phyloP scores from a whole-genome alignment of 2,329 filamentous ascomycete species.

The Penicillium corylophilum region DNA sequence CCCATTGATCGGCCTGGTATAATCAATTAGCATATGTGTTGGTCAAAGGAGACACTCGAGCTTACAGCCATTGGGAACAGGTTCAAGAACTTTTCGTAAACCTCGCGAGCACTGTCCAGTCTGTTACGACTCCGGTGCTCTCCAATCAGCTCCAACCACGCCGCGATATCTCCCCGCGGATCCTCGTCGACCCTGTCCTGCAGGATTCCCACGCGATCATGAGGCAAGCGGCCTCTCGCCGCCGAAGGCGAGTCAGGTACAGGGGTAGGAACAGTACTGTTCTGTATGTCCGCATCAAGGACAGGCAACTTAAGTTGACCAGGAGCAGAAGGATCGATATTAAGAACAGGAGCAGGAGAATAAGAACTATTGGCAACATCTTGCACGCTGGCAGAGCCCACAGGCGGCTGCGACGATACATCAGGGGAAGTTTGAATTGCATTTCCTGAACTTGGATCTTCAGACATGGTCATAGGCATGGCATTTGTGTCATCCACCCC shows the following conservation, averaged over 20 bases:
- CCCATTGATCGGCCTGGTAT: conserved; percentile 82
- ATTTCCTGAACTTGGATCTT: conserved; percentile 57
- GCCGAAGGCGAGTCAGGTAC: conserved; percentile 46
- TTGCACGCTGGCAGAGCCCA: conserved; percentile 47
- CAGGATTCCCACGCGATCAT: conserved; percentile 74
- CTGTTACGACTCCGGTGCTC: conserved; percentile 81
- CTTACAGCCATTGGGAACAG: conserved; percentile 89
- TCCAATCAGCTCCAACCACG: conserved; percentile 83
- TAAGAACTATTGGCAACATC: conserved; percentile 53
- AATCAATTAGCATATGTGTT: conserved; percentile 34
- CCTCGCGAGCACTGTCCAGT: conserved; percentile 73
- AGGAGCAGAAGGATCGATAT: conserved; percentile 41
- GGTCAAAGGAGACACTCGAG: neutral
- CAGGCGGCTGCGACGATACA: conserved; percentile 61
- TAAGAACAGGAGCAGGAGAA: conserved; percentile 48
- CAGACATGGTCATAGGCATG: conserved; percentile 51
- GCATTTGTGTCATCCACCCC: conserved; percentile 50
- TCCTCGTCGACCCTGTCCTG: conserved; percentile 92
- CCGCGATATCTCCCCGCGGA: conserved; percentile 85
- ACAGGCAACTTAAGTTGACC: conserved; percentile 39
- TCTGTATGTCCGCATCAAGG: conserved; percentile 34
- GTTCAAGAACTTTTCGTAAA: conserved; percentile 83
- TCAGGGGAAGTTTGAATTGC: conserved; percentile 58
- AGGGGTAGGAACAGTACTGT: conserved; percentile 40
- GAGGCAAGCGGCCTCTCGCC: conserved; percentile 59